phyloP scores from a whole-genome alignment of 2,329 filamentous ascomycete species.

The Talaromyces sp. region DNA sequence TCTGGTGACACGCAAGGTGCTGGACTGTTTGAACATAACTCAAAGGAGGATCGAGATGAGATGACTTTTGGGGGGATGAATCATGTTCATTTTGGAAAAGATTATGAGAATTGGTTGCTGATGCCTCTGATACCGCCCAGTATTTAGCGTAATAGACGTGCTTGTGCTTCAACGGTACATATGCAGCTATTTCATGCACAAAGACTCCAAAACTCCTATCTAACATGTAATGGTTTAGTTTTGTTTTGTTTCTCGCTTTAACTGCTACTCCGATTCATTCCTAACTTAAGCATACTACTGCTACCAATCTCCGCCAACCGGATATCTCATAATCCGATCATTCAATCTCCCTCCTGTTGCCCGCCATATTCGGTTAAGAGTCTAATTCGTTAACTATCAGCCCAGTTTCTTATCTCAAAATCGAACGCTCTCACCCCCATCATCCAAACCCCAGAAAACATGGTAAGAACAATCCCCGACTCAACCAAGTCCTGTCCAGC shows the following conservation, averaged over 20 bases:
- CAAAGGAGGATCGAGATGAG: neutral
- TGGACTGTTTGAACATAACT: conserved; percentile 45
- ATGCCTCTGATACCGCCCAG: neutral
- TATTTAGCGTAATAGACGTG: too few species aligned
- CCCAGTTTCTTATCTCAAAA: neutral
- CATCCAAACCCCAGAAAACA: neutral
- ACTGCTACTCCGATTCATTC: neutral
- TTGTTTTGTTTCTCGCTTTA: neutral
- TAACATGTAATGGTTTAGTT: too few species aligned
- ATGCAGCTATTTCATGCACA: too few species aligned
- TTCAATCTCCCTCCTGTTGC: neutral
- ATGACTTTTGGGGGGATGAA: neutral
- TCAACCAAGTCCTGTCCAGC: neutral
- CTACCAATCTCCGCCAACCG: neutral
- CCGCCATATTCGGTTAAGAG: neutral
- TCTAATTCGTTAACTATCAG: neutral
- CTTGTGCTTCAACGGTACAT: too few species aligned
- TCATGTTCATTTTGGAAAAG: neutral
- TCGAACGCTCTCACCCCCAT: neutral
- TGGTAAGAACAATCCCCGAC: neutral
- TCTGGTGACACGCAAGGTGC: conserved; percentile 31
- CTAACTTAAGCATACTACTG: neutral
- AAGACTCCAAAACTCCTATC: too few species aligned
- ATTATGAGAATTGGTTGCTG: neutral
- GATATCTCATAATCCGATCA: neutral